A percentile compares a stretch with the other conserved stretches of the same genome.
phyloP scores from a whole-genome alignment of 495 filamentous ascomycete genomes.

The Pyronema omphalodes region DNA sequence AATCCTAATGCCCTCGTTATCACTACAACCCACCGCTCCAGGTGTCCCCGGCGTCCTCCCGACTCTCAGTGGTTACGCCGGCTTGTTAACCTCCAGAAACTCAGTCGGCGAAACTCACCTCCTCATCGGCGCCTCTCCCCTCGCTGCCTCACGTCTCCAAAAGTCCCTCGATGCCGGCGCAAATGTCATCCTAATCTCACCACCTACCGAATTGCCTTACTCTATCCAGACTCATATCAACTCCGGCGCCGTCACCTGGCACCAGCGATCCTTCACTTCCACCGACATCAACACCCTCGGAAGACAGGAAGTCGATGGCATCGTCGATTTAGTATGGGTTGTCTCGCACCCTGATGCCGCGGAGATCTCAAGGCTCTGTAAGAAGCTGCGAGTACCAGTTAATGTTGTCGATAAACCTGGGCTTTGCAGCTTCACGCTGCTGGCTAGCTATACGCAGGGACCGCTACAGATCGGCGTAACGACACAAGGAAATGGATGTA shows the following conservation, averaged over 20 bases:
- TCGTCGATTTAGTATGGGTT: conserved; percentile 88
- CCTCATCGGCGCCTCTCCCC: conserved; percentile 66
- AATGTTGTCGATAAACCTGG: conserved; percentile 79
- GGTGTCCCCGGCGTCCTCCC: no score
- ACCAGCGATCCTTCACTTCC: conserved; percentile 49
- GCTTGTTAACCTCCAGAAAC: conserved; percentile 57
- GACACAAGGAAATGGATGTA: conserved; percentile 88
- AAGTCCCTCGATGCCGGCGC: conserved; percentile 78
- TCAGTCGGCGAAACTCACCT: conserved; percentile 63
- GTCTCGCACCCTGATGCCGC: conserved; percentile 30
- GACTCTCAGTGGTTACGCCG: background rate
- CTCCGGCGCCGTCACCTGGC: conserved; percentile 51
- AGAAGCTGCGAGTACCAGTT: conserved; percentile 65
- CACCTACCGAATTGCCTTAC: conserved; percentile 50
- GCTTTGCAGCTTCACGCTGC: conserved; percentile 69
- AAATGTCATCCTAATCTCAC: conserved; percentile 64
- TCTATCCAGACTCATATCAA: conserved; percentile 54
- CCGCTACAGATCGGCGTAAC: conserved; percentile 91
- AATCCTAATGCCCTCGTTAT: no score
- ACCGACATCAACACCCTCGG: conserved; percentile 59
- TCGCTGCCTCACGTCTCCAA: conserved; percentile 64
- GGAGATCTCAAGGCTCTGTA: conserved; percentile 58
- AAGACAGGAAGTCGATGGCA: conserved; percentile 52
- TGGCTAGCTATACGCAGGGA: conserved; percentile 74
- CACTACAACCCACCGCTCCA: no score